Base-by-base conservation (phyloP, 2,329 filamentous ascomycete genomes). In the Torrubiellomyces zombiae region DNA sequence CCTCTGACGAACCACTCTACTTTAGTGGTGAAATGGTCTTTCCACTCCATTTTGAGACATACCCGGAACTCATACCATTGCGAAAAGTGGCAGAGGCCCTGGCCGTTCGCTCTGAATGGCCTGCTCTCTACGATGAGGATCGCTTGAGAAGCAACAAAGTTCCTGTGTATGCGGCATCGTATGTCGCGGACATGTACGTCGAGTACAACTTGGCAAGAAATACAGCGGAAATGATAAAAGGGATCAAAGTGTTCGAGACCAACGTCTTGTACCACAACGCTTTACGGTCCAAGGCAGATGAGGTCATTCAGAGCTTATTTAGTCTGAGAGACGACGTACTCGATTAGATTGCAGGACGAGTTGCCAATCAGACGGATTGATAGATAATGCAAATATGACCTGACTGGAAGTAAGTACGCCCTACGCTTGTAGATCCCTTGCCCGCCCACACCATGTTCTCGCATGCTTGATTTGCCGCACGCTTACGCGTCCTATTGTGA, bases 21-120 rank as follows among this genome's bases (percentile, higher is more conserved):
- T 92, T 94, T 53, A 82, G 80, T 0, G 83, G 85, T 31, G 86
- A 95, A 54, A 94, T 93, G 82, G 67, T 93, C 25, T 93, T 73
- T 46, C 75, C 78, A 1, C 76, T 79, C 49, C 78, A 85, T 61
- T 85, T 93, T 37, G 70, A 83, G 18, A 75, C 75, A 10, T 86
- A 81, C 41, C 59, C 69, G 1, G 82, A 91, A 47, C 67, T 95
- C 12, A 54, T 54, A n/a, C 56, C 68, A 29, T 51, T 95, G 23
- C 65, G 64, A 27, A 57, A 68, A 8, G 75, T 72, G 0, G 82
- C 81, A 0, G 57, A 85, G 7, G 58, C 72, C 13, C 58, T 94
- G 14, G 85, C 85, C 1, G 41, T 57, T 1, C 65, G 67, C 21
- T 50, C 62, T 4, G 63, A 74, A 32, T 94, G 86, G 85, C 67